Evolutionary conservation across 1,284 basidiomycete genomes (phyloP).

Genomic region (Neonothopanus nambi): DNA sequence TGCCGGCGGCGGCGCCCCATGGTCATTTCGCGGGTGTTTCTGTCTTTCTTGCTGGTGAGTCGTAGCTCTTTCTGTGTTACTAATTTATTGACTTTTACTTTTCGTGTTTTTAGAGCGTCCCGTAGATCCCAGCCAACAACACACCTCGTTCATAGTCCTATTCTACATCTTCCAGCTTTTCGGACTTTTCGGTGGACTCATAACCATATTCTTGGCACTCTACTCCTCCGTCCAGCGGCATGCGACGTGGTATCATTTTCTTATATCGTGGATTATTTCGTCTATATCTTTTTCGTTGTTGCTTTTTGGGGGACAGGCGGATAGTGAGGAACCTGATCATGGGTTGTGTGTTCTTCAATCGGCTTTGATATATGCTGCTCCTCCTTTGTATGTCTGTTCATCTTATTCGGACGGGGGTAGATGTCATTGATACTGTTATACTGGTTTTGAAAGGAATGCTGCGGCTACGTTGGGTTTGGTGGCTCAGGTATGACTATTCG

Average conservation of each 20-base stretch:
- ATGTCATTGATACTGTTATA: too few species aligned
- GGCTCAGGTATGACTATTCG: constrained; percentile 11
- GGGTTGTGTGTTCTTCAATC: constrained; percentile 32
- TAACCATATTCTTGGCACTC: constrained; percentile 30
- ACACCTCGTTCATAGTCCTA: constrained; percentile 17
- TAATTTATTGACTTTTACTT: too few species aligned
- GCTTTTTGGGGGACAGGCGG: constrained; percentile 25
- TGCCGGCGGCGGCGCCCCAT: too few species aligned
- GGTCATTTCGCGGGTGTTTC: too few species aligned
- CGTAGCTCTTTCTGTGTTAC: too few species aligned
- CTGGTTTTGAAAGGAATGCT: constrained; percentile 25
- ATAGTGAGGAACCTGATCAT: constrained; percentile 13
- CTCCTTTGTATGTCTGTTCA: constrained; percentile 28
- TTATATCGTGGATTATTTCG: constrained; percentile 35
- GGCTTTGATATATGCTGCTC: constrained; percentile 32
- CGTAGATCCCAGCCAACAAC: constrained; percentile 1
- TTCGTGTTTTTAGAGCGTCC: not conserved
- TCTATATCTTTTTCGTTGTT: constrained; percentile 34
- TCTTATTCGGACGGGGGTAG: not conserved
- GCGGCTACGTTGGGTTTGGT: constrained; percentile 22
- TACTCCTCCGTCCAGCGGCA: constrained; percentile 30
- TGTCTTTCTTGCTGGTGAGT: too few species aligned
- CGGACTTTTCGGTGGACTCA: constrained; percentile 28
- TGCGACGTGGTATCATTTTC: constrained; percentile 37
- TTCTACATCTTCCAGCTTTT: constrained; percentile 33